Evolutionary conservation across 2,329 filamentous ascomycete species (phyloP), one percentile per base, ranked within the genome.

Genomic region (Aureobasidium melanogenum): DNA sequence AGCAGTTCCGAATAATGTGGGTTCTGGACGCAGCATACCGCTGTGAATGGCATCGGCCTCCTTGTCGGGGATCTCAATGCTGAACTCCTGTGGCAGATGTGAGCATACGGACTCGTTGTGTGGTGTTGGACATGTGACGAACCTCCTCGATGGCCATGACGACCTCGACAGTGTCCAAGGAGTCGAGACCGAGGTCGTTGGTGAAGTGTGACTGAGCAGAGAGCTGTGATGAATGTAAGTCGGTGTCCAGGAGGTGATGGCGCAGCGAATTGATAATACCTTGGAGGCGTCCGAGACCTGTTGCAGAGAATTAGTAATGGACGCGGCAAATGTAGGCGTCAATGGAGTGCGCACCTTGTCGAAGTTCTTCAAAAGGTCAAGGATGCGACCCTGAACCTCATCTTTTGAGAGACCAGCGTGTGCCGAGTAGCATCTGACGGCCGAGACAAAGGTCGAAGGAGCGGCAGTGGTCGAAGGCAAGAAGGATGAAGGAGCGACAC

Each of bases 111-210:
- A 9, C 61, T 50, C 84, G 73, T 86, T 85, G 72, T 86, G 81
- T 79, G 68, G 61, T 62, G 67, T 69, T 51, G 66, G 62, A 59
- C 30, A 57, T 65, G 46, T 46, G 57, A 48, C 76, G 66, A 78
- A 91, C 88, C 87, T 99, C 94, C 84, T 99, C 94, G 79, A 99
- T 97, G 68, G 94, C 94, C 94, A 99, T 99, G 71, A 99, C 94
- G 68, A 99, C 94, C 83, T 99, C 94, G 66, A 99, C 94, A 66
- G 94, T 97, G 77, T 99, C 94, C 77, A 99, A 84, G 79, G 89
- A 95, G 82, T 99, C 94, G 71, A 99, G 82, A 67, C 92, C 94
- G 66, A 99, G 88, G 79, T 99, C 75, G 77, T 97, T 97, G 74
- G 91, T 84, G 80, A 99, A 99, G 84, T 97, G 92, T 63, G 93